These are phyloP conservation scores for Yamadazyma paraphyllophila DNA, from an alignment of 805 yeast species.

Conservation along the genomic window DNA sequence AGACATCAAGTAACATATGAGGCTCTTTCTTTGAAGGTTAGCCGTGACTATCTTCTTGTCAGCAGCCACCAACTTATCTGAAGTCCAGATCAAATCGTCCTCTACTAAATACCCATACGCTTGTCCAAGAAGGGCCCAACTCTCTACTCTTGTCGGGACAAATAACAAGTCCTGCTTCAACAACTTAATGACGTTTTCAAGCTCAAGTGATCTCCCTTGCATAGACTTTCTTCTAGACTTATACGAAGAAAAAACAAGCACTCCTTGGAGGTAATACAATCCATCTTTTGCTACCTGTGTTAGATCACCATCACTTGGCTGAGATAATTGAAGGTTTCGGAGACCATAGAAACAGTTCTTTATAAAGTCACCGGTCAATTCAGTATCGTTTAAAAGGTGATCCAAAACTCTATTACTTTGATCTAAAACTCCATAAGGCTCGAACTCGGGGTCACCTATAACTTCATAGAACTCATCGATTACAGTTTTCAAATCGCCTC, in stretches of 20 bases:
- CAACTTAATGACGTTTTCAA: slow-evolving; percentile 68
- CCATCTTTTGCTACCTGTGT: slow-evolving; percentile 46
- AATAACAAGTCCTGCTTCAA: slow-evolving; percentile 65
- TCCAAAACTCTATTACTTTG: slow-evolving; percentile 36
- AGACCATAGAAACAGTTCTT: slow-evolving; percentile 54
- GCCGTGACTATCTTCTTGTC: slow-evolving; percentile 66
- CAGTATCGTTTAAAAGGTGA: slow-evolving; percentile 44
- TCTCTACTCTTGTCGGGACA: slow-evolving; percentile 68
- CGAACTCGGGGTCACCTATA: slow-evolving; percentile 61
- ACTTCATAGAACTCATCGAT: slow-evolving; percentile 71
- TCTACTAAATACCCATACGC: slow-evolving; percentile 77
- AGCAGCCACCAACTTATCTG: slow-evolving; percentile 67
- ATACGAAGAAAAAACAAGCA: slow-evolving; percentile 65
- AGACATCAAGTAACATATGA: slow-evolving; percentile 76
- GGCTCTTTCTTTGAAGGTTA: slow-evolving; percentile 60
- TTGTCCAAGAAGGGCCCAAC: slow-evolving; percentile 83
- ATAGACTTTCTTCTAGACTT: slow-evolving; percentile 68
- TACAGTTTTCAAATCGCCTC: slow-evolving; percentile 68
- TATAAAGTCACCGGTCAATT: slow-evolving; percentile 44
- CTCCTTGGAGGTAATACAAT: slow-evolving; percentile 67
- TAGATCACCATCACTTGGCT: slow-evolving; percentile 19
- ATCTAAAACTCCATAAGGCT: slow-evolving; percentile 39
- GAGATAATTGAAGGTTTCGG: slow-evolving; percentile 24
- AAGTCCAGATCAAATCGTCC: slow-evolving; percentile 89
- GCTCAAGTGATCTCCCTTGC: slow-evolving; percentile 79